These are phyloP conservation scores for Gnomoniopsis sp. DNA, from an alignment of 2,329 filamentous ascomycete genomes.

Conservation along the genomic window DNA sequence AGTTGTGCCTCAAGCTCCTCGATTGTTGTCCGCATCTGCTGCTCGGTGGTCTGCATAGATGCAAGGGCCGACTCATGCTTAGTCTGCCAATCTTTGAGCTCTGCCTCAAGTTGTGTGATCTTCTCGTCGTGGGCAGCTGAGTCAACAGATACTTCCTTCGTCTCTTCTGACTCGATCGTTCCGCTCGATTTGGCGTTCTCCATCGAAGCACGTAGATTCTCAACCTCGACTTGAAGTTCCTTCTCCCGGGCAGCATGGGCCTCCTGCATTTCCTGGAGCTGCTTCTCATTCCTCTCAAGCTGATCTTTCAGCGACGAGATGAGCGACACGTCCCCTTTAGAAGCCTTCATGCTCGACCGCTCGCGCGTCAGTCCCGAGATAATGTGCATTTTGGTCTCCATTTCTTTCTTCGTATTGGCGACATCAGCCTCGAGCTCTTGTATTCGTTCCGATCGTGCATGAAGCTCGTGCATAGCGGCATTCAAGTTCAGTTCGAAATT, in stretches of 20 bases:
- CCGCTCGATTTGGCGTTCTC: no score
- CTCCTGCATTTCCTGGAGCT: slow-evolving; percentile 71
- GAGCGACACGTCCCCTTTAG: slow-evolving; percentile 87
- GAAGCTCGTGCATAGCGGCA: slow-evolving; percentile 87
- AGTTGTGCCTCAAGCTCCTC: slow-evolving; percentile 63
- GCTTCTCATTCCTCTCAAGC: slow-evolving; percentile 79
- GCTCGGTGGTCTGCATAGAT: slow-evolving; percentile 69
- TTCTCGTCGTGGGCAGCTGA: slow-evolving; percentile 47
- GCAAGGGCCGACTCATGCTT: slow-evolving; percentile 72
- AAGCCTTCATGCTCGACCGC: slow-evolving; percentile 79
- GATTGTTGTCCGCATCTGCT: slow-evolving; percentile 68
- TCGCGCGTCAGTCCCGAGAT: slow-evolving; percentile 93
- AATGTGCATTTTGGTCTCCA: slow-evolving; percentile 94
- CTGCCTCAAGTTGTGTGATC: slow-evolving; percentile 64
- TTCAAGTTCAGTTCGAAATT: slow-evolving; percentile 92
- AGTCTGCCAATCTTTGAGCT: slow-evolving; percentile 70
- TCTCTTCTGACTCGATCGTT: slow-evolving; percentile 3
- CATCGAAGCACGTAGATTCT: slow-evolving; percentile 59
- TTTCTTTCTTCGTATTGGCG: slow-evolving; percentile 81
- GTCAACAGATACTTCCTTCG: slow-evolving; percentile 28
- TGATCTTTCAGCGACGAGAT: slow-evolving; percentile 85
- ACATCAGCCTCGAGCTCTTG: slow-evolving; percentile 87
- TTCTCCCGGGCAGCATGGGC: slow-evolving; percentile 70
- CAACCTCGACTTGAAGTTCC: slow-evolving; percentile 69
- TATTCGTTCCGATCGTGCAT: slow-evolving; percentile 81